Percentiles rank a stretch among this genome's conserved stretches.
Evolutionary conservation across 495 filamentous ascomycete species (phyloP).

Genomic region (Penicillium bialowiezense): DNA sequence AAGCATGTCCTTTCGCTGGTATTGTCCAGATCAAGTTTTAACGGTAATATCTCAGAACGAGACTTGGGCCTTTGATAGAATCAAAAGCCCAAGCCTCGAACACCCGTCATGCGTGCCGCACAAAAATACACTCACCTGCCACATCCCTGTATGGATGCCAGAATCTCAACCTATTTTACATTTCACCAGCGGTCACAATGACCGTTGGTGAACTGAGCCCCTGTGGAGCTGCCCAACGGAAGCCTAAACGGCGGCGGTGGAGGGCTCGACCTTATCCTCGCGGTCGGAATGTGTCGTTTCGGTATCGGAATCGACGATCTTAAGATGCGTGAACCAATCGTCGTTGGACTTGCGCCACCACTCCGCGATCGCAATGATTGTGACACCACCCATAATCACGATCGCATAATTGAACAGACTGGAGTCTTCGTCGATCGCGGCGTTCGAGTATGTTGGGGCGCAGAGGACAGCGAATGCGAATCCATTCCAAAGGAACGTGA

Average conservation of each 20-base stretch:
- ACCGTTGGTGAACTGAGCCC: neutral
- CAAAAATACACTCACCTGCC: conserved; percentile 16
- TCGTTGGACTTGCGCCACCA: conserved; percentile 35
- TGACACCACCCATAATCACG: conserved; percentile 37
- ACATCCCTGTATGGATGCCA: neutral
- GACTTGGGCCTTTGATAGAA: conserved; percentile 16
- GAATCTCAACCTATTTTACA: neutral
- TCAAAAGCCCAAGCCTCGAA: conserved; percentile 27
- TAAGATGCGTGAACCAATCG: conserved; percentile 34
- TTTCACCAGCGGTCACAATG: neutral
- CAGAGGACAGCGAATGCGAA: conserved; percentile 36
- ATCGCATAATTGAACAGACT: conserved; percentile 36
- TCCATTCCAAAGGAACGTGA: conserved; percentile 36
- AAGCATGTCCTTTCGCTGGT: conserved; percentile 54
- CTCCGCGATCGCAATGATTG: conserved; percentile 28
- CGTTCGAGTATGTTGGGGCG: conserved; percentile 30
- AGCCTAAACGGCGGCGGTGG: neutral
- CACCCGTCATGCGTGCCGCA: conserved; percentile 35
- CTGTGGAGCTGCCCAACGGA: neutral
- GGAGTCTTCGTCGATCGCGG: conserved; percentile 22
- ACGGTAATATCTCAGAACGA: conserved; percentile 51
- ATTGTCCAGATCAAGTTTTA: conserved; percentile 55
- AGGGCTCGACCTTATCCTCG: neutral
- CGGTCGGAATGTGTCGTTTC: conserved; percentile 4
- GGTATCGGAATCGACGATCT: conserved; percentile 15